Conservation (phyloP, 345 rosid species). For the Isatis tinctoria region DNA sequence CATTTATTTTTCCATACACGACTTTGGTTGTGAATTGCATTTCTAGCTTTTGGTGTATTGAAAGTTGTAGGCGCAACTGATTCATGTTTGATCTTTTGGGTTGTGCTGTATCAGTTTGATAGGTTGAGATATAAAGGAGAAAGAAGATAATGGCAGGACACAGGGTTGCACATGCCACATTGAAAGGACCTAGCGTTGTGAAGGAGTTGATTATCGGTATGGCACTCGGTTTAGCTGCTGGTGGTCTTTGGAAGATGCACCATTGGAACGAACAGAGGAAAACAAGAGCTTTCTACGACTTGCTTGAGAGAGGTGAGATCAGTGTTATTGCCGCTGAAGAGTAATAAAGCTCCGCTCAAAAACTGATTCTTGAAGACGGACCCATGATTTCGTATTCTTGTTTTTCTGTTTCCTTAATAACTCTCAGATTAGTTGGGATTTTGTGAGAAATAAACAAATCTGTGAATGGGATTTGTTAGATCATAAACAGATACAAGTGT, state of each 20-base stretch:
- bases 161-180: slow-evolving; percentile 66
- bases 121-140: neutral
- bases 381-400: neutral
- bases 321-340: slow-evolving; percentile 68
- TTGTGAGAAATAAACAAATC: slow-evolving; percentile 20
- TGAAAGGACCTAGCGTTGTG: slow-evolving; percentile 79
- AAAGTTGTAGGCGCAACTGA: too few relatives aligned
- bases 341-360: neutral
- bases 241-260: slow-evolving; percentile 70
- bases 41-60: too few relatives aligned
- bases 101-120: neutral
- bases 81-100: slow-evolving; percentile 3
- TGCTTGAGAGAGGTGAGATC: slow-evolving; percentile 78
- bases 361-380: neutral
- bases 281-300: slow-evolving; percentile 61
- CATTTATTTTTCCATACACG: too few relatives aligned
- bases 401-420: neutral
- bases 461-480: neutral
- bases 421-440: neutral
- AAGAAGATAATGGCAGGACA: slow-evolving; percentile 60
- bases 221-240: slow-evolving; percentile 53
- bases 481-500: neutral
- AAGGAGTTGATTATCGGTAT: slow-evolving; percentile 67
- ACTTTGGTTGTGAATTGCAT: too few relatives aligned
- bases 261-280: slow-evolving; percentile 83